Evolutionary conservation across 23 red algal species (phyloP).

Genomic region (Cyanidioschyzon merolae): DNA sequence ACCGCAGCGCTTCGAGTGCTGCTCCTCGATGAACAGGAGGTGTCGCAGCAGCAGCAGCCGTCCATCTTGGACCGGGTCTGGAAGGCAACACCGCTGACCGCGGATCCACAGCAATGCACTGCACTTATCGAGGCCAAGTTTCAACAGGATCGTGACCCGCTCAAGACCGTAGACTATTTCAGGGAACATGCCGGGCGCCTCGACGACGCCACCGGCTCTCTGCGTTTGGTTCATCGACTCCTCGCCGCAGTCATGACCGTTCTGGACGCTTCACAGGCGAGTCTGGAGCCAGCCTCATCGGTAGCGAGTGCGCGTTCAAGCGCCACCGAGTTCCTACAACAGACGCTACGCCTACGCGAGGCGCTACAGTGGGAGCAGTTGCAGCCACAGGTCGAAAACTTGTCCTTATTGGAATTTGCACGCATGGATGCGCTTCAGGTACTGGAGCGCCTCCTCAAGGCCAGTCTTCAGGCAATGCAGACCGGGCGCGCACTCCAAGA

Average conservation of each 20-base stretch:
- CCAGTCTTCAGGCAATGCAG: neutral
- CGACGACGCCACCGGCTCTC: neutral
- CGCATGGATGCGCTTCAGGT: neutral
- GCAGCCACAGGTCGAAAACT: neutral
- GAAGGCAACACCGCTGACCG: neutral
- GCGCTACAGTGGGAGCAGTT: neutral
- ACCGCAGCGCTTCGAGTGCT: neutral
- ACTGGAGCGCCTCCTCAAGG: neutral
- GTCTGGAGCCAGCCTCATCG: neutral
- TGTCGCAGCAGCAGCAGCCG: neutral
- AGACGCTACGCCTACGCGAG: neutral
- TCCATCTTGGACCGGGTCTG: neutral
- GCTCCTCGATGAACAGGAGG: neutral
- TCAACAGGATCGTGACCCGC: neutral
- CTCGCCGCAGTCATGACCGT: neutral
- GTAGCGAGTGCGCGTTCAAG: neutral
- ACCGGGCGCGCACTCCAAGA: neutral
- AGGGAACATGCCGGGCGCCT: neutral
- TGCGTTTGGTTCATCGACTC: neutral
- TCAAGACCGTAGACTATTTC: neutral
- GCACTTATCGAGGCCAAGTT: neutral
- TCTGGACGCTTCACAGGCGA: neutral
- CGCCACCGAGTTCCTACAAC: neutral
- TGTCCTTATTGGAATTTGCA: neutral
- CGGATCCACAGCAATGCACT: neutral